Percentiles rank a stretch among this genome's conserved stretches.
These are phyloP conservation scores for Penicillium concentricum DNA, from an alignment of 2,329 filamentous ascomycete species.

Conservation along the genomic window DNA sequence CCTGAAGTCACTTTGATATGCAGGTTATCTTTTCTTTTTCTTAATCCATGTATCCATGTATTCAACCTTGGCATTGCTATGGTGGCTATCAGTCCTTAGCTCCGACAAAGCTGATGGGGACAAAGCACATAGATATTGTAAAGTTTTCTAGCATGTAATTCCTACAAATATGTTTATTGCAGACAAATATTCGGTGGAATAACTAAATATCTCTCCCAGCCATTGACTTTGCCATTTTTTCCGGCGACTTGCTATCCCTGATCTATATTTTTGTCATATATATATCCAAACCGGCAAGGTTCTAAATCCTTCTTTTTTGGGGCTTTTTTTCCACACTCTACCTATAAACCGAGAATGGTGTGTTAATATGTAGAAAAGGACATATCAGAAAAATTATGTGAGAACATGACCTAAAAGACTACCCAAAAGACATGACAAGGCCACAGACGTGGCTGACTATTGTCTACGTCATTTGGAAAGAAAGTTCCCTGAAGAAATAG, in stretches of 20 bases:
- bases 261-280: neutral
- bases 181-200: neutral
- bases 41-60: neutral
- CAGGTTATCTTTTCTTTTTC: neutral
- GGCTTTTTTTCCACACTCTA: too few relatives aligned
- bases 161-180: fast-evolving
- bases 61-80: neutral
- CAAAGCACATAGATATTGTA: neutral
- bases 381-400: too few relatives aligned
- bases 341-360: too few relatives aligned
- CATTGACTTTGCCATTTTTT: too few relatives aligned
- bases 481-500: neutral
- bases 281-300: neutral
- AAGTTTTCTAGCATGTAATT: neutral
- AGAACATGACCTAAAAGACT: too few relatives aligned
- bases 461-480: neutral
- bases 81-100: neutral
- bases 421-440: too few relatives aligned
- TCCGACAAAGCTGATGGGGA: neutral
- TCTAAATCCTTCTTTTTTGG: too few relatives aligned
- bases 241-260: neutral
- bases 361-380: too few relatives aligned
- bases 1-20: neutral
- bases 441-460: too few relatives aligned
- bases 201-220: neutral